These are phyloP conservation scores for Ustilago vetiveriae DNA, from an alignment of 1,284 basidiomycete genomes.

Conservation along the genomic window DNA sequence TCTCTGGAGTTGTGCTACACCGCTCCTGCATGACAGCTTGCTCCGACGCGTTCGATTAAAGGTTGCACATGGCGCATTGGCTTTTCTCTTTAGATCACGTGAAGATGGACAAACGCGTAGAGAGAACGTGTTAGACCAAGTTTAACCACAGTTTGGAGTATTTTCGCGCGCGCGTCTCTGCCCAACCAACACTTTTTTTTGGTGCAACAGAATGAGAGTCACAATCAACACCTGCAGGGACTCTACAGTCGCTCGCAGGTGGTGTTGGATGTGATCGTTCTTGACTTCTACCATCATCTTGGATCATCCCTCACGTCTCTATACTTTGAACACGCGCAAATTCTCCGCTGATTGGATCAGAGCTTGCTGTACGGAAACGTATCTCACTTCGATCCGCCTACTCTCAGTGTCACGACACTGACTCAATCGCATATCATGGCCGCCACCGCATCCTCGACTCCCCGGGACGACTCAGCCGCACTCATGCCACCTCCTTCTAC, in stretches of 20 bases:
- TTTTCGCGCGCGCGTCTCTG: slow-evolving; percentile 13
- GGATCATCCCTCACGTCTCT: neutral
- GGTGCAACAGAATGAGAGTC: neutral
- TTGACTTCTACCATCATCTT: slow-evolving; percentile 2
- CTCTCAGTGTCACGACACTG: neutral
- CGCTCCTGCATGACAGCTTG: too few species aligned
- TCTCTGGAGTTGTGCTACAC: neutral
- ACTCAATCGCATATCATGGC: slow-evolving; percentile 7
- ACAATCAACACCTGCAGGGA: slow-evolving; percentile 19
- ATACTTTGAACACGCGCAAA: neutral
- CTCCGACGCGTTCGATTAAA: too few species aligned
- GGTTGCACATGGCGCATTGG: too few species aligned
- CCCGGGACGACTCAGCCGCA: slow-evolving; percentile 5
- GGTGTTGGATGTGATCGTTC: neutral
- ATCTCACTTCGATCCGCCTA: too few species aligned
- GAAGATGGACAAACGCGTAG: neutral
- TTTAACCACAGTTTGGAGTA: neutral
- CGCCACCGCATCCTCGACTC: neutral
- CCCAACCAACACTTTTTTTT: slow-evolving; percentile 38
- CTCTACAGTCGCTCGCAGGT: slow-evolving; percentile 7
- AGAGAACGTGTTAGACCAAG: neutral
- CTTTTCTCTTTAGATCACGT: too few species aligned
- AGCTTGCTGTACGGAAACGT: too few species aligned
- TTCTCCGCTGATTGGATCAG: too few species aligned
- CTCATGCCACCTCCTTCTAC: slow-evolving; percentile 16